Evolutionary conservation across 306 rosid species (phyloP), one percentile per base, ranked within the genome.

Genomic region (Sechiopsis laciniata): DNA sequence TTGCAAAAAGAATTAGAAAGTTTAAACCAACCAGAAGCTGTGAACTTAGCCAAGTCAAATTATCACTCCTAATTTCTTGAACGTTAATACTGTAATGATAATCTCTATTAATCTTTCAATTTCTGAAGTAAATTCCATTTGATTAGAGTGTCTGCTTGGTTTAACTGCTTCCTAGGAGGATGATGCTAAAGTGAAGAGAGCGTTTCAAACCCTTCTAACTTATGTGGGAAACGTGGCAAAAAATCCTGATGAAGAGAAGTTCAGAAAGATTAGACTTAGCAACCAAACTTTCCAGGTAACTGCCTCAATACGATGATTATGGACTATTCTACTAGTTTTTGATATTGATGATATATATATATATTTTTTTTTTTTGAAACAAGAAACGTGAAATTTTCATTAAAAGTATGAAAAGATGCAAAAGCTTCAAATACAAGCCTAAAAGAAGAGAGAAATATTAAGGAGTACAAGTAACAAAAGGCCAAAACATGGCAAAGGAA

Each of bases 161-260:
- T 63, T 24, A 40, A 64, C 46, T 26, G 13, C 35, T 79, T 51
- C 51, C 75, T 80, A 94, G 99, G 97, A 89, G 58, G 91, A 89
- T 52, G 96, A 83, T 77, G 87, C 89, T 58, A 89, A 77, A 79
- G 97, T 91, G 46, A 88, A 83, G 88, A 89, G 66, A 82, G 96
- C 96, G 32, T 91, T 94, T 80, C 95, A 91, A 81, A 91, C 97
- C 56, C 97, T 91, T 76, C 78, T 91, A 24, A 89, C 91, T 21
- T 94, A 87, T 57, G 82, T 94, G 24, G 92, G 92, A 58, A 94
- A 94, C 78, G 96, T 94, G 48, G 97, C 75, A 67, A 86, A 80
- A 80, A 87, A 75, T 83, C 95, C 96, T 0, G 83, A 84, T 32
- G 97, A 94, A 86, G 99, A 94, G 81, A 94, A 94, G 75, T 94